Conservation (phyloP, 352 stramenopile species). For the Phytophthora aleatoria region DNA sequence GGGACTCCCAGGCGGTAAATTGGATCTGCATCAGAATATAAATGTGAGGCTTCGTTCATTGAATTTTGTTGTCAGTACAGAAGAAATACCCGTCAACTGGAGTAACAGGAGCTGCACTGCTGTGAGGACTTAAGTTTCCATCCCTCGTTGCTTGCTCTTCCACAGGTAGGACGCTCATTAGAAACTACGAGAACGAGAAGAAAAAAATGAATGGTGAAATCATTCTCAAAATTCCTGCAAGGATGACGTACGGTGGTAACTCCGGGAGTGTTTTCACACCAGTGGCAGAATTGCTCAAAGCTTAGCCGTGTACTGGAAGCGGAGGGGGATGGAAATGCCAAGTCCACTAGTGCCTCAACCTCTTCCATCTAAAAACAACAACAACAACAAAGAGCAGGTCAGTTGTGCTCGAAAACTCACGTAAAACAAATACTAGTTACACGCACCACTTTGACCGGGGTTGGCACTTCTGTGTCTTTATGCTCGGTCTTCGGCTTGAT, state of each 20-base stretch:
- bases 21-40: slow-evolving; percentile 15
- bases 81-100: slow-evolving; percentile 41
- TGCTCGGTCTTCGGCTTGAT: slow-evolving; percentile 44
- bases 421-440: background rate
- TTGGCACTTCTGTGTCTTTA: slow-evolving; percentile 19
- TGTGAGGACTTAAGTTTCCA: slow-evolving; percentile 14
- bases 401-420: background rate
- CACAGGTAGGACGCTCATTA: slow-evolving; percentile 78
- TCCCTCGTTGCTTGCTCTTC: slow-evolving; percentile 46
- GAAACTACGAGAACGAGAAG: slow-evolving; percentile 44
- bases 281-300: slow-evolving; percentile 89
- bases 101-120: slow-evolving; percentile 24
- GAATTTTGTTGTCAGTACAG: background rate
- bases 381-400: background rate
- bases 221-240: background rate
- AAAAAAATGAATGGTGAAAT: background rate
- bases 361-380: slow-evolving; percentile 50
- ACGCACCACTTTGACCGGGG: slow-evolving; percentile 33
- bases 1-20: slow-evolving; percentile 11
- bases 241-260: slow-evolving; percentile 61
- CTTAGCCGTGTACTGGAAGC: slow-evolving; percentile 64
- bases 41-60: slow-evolving; percentile 4
- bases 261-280: slow-evolving; percentile 80
- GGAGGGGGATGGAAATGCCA: slow-evolving; percentile 59
- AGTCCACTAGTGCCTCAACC: slow-evolving; percentile 85